Base-by-base conservation (phyloP, 2,329 filamentous ascomycete species). In the Coniella vitis region DNA sequence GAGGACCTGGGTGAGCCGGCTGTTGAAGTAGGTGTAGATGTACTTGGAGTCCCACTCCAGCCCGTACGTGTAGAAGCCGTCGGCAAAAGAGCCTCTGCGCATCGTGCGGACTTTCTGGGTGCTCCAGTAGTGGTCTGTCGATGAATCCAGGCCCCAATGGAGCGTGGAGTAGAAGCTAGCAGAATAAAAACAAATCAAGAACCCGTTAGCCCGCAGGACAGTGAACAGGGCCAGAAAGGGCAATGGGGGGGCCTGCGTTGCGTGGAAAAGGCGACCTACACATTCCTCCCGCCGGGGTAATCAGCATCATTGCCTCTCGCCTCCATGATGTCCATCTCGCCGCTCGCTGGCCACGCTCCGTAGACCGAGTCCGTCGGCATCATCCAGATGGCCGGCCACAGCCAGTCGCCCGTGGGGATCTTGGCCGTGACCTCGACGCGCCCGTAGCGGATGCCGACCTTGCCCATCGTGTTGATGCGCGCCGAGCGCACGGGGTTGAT, bases 291-390 rank as follows among this genome's bases (percentile, higher is more conserved):
- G 25, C 25, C 25, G 5, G 58, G 47, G 55, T 71, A 70, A 22
- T 56, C 56, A 20, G 60, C 58, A 25, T 62, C 59, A 54, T 78
- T 77, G 39, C 75, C 75, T 25, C 73, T 64, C 29, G 65, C 63
- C 60, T 76, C 73, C 53, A 68, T 65, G 37, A 78, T 73, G 58
- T 79, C 75, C 47, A 78, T 78, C 57, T 78, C 75, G 20, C 75
- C 75, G 50, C 68, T 71, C 21, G 63, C 60, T 7, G 75, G 75
- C 75, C 75, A 79, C 9, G 56, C 55, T 25, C 75, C 75, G 55
- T 78, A 78, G 4, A 62, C 64, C 13, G 61, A 63, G 37, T 69
- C 60, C 54, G 69, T 65, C 4, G 74, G 74, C 69, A 76, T 71
- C 71, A 78, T 74, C 71, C 66, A 69, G 40, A 71, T 69, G 36